These are phyloP conservation scores for Solanum chmielewskii DNA, from an alignment of 257 asterid species.

Conservation along the genomic window DNA sequence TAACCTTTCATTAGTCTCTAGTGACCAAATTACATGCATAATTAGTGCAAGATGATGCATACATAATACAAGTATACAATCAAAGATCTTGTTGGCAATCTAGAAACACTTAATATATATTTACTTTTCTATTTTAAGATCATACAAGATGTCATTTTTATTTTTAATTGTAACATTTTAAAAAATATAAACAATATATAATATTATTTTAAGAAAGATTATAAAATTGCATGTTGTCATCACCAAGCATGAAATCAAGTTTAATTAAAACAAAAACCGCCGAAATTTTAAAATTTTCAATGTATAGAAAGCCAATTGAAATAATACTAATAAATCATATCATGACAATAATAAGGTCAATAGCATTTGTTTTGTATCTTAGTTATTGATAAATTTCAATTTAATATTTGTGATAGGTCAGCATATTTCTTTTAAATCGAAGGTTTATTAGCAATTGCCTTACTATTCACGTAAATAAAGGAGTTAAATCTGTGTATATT, in stretches of 20 bases:
- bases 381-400: not conserved
- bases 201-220: not conserved
- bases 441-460: rapidly evolving
- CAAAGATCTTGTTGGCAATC: not conserved
- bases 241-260: not conserved
- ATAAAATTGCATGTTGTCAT: not conserved
- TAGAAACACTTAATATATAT: not conserved
- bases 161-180: not conserved
- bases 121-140: not conserved
- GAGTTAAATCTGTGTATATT: no score
- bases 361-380: not conserved
- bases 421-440: not conserved
- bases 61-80: not conserved
- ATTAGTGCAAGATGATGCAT: not conserved
- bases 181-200: not conserved
- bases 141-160: not conserved
- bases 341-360: not conserved
- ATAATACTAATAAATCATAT: not conserved
- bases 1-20: not conserved
- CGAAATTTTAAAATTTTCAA: not conserved
- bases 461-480: rapidly evolving
- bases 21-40: not conserved
- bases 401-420: not conserved
- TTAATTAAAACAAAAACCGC: not conserved
- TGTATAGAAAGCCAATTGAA: not conserved